Base-by-base conservation (phyloP, 2,329 filamentous ascomycete genomes). In the Arthrinium puccinioides region DNA sequence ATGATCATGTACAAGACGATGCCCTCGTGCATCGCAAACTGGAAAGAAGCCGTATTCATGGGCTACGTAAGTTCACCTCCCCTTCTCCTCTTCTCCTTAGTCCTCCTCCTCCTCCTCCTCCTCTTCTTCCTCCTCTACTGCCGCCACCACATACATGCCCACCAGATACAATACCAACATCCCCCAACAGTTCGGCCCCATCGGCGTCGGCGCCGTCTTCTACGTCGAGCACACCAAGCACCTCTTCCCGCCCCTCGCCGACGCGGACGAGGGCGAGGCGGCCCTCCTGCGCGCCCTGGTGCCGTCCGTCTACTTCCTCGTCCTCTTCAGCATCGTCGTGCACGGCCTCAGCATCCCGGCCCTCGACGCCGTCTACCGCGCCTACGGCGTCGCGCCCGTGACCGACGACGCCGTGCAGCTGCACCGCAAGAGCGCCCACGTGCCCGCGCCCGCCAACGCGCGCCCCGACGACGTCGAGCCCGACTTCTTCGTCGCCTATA, bases 121-220 rank as follows among this genome's bases (percentile, higher is more conserved):
- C n/a, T n/a, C n/a, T n/a, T n/a, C n/a, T n/a, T n/a, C n/a, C n/a
- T n/a, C n/a, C n/a, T n/a, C n/a, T n/a, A n/a, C n/a, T n/a, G n/a
- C n/a, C n/a, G n/a, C n/a, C n/a, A n/a, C n/a, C n/a, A n/a, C n/a
- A n/a, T n/a, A n/a, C n/a, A n/a, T n/a, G n/a, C n/a, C n/a, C n/a
- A n/a, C n/a, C n/a, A n/a, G n/a, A n/a, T n/a, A n/a, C n/a, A n/a
- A n/a, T 24, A 24, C 2, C 4, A 9, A 14, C 20, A 4, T 11
- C 9, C 20, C 14, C 14, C 8, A 18, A 33, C 10, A 34, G 32
- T 88, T 89, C 47, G 84, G 84, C 0, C 84, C 84, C 0, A 87
- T 88, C 32, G 84, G 84, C 2, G 82, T 86, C 8, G 82, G 79
- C 15, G 84, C 84, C 1, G 72, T 87, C 18, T 88, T 87, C 56